Base-by-base conservation (phyloP, 2,329 filamentous ascomycete genomes). In the Aspergillus nomiae region DNA sequence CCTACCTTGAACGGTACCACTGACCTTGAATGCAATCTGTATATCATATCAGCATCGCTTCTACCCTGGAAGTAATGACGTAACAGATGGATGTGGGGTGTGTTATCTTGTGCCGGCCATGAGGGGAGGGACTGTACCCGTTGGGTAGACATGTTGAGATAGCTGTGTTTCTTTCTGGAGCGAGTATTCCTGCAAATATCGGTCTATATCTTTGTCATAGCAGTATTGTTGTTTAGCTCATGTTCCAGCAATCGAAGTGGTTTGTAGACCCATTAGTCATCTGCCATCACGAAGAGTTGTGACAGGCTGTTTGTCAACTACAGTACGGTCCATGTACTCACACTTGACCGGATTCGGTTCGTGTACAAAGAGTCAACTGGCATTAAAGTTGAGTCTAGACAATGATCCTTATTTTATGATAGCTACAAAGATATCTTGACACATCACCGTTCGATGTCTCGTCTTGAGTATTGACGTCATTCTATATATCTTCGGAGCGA, bases 1-100 rank as follows among this genome's bases (percentile, higher is more conserved):
- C 79, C 65, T 78, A 89, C 90, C 90, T 84, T 92, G 90, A 14
- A 92, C 90, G 45, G 83, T 83, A 59, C 89, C 90, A 69, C 91
- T 87, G 62, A 88, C 89, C 65, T 73, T 76, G 67, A 79, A 80
- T 54, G 75, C 73, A 64, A 79, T 68, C 78, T 80, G 65, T 14
- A 19, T 58, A 26, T 11, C 50, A 56, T 38, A 56, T 68, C 41
- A 65, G 62, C 28, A 10, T 50, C 10, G 45, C 14, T 28, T 21
- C 21, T 53, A 16, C 4, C 12, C 50, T 12, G n/a, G 38, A n/a
- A 36, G 12, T 14, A 48, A 59, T 63, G 54, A 63, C 59, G 63
- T 65, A 63, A 12, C 26, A 26, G 36, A 36, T 43, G 48, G 4
- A 34, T 21, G 46, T 30, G 30, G 51, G 51, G 51, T 7, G 32